Base-by-base conservation (phyloP, 2,329 filamentous ascomycete species). In the Paecilomyces dactylethromorphus region DNA sequence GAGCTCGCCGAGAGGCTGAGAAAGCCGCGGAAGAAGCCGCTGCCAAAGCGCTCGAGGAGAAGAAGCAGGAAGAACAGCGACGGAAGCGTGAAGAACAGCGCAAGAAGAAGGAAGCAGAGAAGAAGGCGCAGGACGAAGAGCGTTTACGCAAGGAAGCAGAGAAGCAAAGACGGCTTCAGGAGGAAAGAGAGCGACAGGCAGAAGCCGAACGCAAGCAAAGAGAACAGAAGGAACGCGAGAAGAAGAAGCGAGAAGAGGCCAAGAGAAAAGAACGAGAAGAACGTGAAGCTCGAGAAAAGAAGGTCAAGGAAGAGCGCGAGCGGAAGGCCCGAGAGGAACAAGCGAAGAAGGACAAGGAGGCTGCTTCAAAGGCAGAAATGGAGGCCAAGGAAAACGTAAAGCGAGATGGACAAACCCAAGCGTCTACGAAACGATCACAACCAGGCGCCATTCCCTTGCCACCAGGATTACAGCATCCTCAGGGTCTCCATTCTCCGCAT, bases 71-170 rank as follows among this genome's bases (percentile, higher is more conserved):
- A 69, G 92, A 97, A 75, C 87, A 91, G 69, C 87, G 86, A 65
- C 82, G 83, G 65, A 94, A 87, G 76, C 87, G 88, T 51, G 94
- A 99, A 70, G 93, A 97, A 76, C 93, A 92, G 74, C 86, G 91
- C 53, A 91, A 87, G 78, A 96, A 95, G 78, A 91, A 88, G 68
- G 94, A 99, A 70, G 89, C 90, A 3, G 91, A 95, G 74, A 91
- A 88, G 73, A 95, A 90, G 74, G 89, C 90, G 29, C 91, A 91
- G 63, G 94, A 97, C 69, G 93, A 97, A 68, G 92, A 96, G 67
- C 87, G 88, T 56, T 79, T 87, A 59, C 85, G 87, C 58, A 96
- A 92, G 73, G 93, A 97, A 71, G 88, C 88, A 3, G 93, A 97
- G 68, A 90, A 89, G 69, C 84, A 88, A 71, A 87, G 87, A 62